Evolutionary conservation across 495 filamentous ascomycete species (phyloP).

Genomic region (Pseudomonodictys pantanalensis): DNA sequence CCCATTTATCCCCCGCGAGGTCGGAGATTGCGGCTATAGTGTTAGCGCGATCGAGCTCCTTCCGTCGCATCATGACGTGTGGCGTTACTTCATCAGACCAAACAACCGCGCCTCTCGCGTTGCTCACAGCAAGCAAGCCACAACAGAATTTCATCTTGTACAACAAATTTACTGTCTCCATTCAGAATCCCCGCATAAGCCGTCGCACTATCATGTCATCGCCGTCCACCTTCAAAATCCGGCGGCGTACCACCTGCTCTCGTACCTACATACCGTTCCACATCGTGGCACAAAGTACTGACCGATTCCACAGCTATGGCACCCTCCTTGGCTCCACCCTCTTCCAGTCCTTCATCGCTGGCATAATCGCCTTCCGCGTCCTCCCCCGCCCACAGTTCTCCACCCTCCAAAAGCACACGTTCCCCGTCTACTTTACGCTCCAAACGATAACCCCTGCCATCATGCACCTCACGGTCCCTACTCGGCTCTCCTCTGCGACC

Average conservation of each 20-base stretch:
- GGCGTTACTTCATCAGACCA: no score
- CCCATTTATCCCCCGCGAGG: no score
- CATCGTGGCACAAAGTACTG: not conserved
- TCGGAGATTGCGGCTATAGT: no score
- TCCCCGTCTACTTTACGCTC: conserved; percentile 81
- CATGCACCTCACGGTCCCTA: conserved; percentile 63
- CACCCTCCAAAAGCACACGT: conserved; percentile 70
- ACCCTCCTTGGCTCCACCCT: conserved; percentile 38
- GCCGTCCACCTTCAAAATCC: conserved; percentile 53
- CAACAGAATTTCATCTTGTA: not conserved
- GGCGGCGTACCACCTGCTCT: conserved; percentile 73
- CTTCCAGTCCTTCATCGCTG: conserved; percentile 70
- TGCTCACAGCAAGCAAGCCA: no score
- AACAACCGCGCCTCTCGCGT: no score
- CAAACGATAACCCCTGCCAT: conserved; percentile 71
- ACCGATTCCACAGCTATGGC: conserved; percentile 32
- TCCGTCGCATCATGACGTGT: no score
- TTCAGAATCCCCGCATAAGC: not conserved
- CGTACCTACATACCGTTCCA: conserved; percentile 47
- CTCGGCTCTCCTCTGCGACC: conserved; percentile 20
- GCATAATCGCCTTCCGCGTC: conserved; percentile 67
- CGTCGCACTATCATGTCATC: conserved; percentile 44
- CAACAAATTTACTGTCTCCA: not conserved
- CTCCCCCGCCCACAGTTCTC: conserved; percentile 79
- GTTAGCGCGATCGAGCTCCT: no score